A percentile compares a stretch with the other conserved stretches of the same genome.
Evolutionary conservation across 176 grass and related monocot genomes (phyloP).

Genomic region (Triticum dicoccoides): DNA sequence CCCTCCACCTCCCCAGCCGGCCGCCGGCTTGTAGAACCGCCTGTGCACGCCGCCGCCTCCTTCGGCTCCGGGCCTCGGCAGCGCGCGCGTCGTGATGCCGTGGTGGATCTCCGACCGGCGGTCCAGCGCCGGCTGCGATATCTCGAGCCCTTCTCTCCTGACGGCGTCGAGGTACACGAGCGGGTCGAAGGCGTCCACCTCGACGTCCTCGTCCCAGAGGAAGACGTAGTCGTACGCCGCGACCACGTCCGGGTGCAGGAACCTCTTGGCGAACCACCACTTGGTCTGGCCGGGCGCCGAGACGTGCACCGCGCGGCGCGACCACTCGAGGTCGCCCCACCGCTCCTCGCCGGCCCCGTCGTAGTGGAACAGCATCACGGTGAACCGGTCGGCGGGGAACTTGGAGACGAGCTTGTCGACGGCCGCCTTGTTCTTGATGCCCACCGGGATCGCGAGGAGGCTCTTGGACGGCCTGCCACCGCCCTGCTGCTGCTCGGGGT

Average conservation of each 20-base stretch:
- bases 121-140: constrained; percentile 86
- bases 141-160: constrained; percentile 53
- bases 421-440: constrained; percentile 70
- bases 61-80: background rate
- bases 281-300: constrained; percentile 67
- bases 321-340: constrained; percentile 69
- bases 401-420: constrained; percentile 75
- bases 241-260: constrained; percentile 75
- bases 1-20: constrained; percentile 1
- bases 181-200: constrained; percentile 62
- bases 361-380: constrained; percentile 84
- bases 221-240: constrained; percentile 72
- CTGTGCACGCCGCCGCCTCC: constrained; percentile 45
- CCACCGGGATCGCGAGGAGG: constrained; percentile 78
- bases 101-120: constrained; percentile 70
- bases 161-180: constrained; percentile 49
- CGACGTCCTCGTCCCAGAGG: constrained; percentile 88
- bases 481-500: constrained; percentile 44
- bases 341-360: constrained; percentile 55
- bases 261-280: constrained; percentile 95
- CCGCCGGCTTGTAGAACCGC: constrained; percentile 58
- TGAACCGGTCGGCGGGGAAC: constrained; percentile 53
- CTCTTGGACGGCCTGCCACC: constrained; percentile 36
- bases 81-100: constrained; percentile 46
- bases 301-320: constrained; percentile 47